Percentiles rank a stretch among this genome's conserved stretches.
Evolutionary conservation across 306 rosid genomes (phyloP).

Genomic region (Ammopiptanthus mongolicus): DNA sequence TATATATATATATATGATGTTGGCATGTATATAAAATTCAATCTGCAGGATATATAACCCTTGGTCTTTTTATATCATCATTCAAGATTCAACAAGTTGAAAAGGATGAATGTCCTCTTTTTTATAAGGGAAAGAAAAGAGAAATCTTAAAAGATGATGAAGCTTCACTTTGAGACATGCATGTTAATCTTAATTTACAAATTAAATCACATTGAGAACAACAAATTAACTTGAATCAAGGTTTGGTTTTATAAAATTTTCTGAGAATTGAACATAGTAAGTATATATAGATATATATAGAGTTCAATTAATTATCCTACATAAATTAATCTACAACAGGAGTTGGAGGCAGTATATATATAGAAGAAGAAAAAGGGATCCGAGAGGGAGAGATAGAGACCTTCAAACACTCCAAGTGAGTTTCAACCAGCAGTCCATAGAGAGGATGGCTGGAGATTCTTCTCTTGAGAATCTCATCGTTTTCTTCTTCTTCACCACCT

Average conservation of each 20-base stretch:
- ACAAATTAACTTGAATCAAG: not conserved
- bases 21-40: not conserved
- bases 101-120: not conserved
- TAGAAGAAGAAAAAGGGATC: not conserved
- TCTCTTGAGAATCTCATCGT: slow-evolving; percentile 57
- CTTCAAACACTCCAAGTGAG: slow-evolving; percentile 81
- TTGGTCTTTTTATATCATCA: not conserved
- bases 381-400: slow-evolving; percentile 25
- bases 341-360: too few relatives aligned
- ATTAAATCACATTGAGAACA: not conserved
- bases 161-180: not conserved
- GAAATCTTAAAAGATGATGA: not conserved
- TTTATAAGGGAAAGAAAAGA: not conserved
- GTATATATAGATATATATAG: too few relatives aligned
- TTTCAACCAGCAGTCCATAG: slow-evolving; percentile 49
- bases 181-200: not conserved
- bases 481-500: not conserved
- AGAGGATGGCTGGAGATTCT: slow-evolving; percentile 81
- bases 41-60: not conserved
- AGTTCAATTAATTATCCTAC: not conserved
- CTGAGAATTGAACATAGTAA: not conserved
- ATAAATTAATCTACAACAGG: not conserved
- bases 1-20: not conserved
- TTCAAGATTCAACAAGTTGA: not conserved
- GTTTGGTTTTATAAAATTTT: not conserved